Evolutionary conservation across 176 grass and related monocot genomes (phyloP).

Genomic region (Lolium perenne): DNA sequence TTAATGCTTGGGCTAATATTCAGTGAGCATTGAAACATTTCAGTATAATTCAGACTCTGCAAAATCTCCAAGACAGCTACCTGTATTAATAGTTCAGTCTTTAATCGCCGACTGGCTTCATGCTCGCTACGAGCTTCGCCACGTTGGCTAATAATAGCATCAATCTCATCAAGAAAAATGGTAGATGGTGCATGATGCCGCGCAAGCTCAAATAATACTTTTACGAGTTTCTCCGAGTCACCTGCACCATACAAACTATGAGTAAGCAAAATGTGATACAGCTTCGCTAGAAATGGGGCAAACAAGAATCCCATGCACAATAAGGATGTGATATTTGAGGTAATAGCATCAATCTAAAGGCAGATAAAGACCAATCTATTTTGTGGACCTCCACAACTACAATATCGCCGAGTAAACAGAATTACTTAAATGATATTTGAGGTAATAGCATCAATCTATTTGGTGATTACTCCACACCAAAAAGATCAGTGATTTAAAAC

Average conservation of each 20-base stretch:
- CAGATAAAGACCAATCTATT: neutral
- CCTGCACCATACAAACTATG: slow-evolving; percentile 55
- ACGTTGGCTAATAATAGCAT: slow-evolving; percentile 90
- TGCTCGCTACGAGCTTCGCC: slow-evolving; percentile 96
- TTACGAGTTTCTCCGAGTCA: slow-evolving; percentile 94
- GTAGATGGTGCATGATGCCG: slow-evolving; percentile 97
- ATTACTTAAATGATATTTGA: slow-evolving; percentile 18
- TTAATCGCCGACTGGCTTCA: slow-evolving; percentile 89
- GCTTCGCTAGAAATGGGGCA: neutral
- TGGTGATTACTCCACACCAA: neutral
- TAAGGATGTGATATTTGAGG: neutral
- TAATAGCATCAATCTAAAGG: neutral
- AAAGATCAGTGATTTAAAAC: slow-evolving; percentile 1
- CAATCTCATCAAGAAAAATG: slow-evolving; percentile 96
- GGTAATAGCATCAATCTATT: too few species aligned
- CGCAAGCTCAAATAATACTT: slow-evolving; percentile 92
- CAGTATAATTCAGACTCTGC: neutral
- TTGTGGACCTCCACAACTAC: neutral
- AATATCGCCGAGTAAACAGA: neutral
- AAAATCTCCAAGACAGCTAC: slow-evolving; percentile 34
- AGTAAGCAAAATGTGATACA: slow-evolving; percentile 11
- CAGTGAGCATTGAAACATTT: neutral
- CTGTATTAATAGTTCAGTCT: slow-evolving; percentile 94
- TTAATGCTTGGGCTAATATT: neutral
- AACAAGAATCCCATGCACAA: neutral